Base-by-base conservation (phyloP, 2,329 filamentous ascomycete species). In the Xylaria sp. region DNA sequence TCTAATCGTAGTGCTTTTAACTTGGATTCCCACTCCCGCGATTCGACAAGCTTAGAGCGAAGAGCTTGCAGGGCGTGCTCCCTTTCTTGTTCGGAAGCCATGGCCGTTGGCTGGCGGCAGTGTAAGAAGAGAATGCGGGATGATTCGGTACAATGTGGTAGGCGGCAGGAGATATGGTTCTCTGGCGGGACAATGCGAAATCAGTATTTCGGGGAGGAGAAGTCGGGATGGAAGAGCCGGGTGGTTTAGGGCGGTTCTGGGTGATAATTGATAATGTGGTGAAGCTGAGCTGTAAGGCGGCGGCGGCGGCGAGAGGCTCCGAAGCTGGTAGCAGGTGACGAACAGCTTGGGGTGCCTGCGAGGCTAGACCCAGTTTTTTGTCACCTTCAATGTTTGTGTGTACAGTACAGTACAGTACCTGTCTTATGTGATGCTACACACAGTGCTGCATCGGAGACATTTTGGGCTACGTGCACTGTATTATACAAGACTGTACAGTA, bases 1-100 rank as follows among this genome's bases (percentile, higher is more conserved):
- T 97, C 95, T 79, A 97, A 83, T 66, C 95, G 91, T 72, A 99
- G 82, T 54, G 90, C 87, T 83, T 98, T 99, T 64, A 99, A 87
- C 85, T 98, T 99, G 54, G 94, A 90, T 79, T 99, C 96, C 93
- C 93, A 98, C 85, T 99, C 95, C 79, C 96, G 88, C 71, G 96
- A 96, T 79, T 99, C 94, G 73, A 97, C 85, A 72, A 94, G 85
- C 81, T 91, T 93, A 64, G 84, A 80, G 76, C 92, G 92, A 83
- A 92, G 94, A 62, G 89, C 86, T 74, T 88, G 83, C 72, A 94
- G 87, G 74, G 91, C 90, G 75, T 89, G 84, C 71, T 89, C 79
- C 76, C 85, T 83, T 79, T 87, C 85, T 72, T 82, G 79, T 67
- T 87, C 84, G 68, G 83, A 78, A 67, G 80, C 76, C 82, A 84